These are phyloP conservation scores for Penicillium samsonianum DNA, from an alignment of 495 filamentous ascomycete species.

Conservation along the genomic window DNA sequence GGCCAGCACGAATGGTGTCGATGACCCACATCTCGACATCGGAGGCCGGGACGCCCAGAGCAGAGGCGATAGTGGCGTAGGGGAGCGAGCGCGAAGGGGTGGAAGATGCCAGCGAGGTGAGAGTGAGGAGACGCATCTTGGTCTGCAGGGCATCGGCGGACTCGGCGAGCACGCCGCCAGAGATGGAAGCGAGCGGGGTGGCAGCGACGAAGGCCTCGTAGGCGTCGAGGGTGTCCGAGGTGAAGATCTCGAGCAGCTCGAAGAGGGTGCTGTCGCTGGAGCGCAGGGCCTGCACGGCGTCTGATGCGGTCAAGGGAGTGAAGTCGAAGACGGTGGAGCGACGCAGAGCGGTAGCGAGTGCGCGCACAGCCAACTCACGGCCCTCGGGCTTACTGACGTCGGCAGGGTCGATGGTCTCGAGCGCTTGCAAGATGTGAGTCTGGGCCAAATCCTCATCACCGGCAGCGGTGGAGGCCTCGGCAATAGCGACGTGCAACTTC, in stretches of 20 bases:
- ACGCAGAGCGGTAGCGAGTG: slow-evolving; percentile 77
- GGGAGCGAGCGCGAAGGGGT: slow-evolving; percentile 79
- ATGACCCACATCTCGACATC: slow-evolving; percentile 99
- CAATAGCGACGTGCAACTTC: slow-evolving; percentile 75
- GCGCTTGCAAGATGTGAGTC: slow-evolving; percentile 76
- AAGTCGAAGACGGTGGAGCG: slow-evolving; percentile 85
- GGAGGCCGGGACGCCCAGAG: slow-evolving; percentile 74
- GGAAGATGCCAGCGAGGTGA: slow-evolving; percentile 82
- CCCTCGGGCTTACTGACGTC: slow-evolving; percentile 69
- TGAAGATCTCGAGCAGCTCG: slow-evolving; percentile 93
- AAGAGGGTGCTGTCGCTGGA: slow-evolving; percentile 79
- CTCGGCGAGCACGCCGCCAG: slow-evolving; percentile 47
- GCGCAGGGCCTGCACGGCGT: slow-evolving; percentile 81
- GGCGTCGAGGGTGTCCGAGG: slow-evolving; percentile 86
- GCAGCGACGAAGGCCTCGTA: slow-evolving; percentile 81
- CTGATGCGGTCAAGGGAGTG: slow-evolving; percentile 83
- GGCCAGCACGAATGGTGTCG: slow-evolving; percentile 89
- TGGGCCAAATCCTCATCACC: slow-evolving; percentile 79
- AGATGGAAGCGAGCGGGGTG: slow-evolving; percentile 46
- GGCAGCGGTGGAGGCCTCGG: slow-evolving; percentile 73
- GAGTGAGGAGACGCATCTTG: slow-evolving; percentile 94
- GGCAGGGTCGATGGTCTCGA: slow-evolving; percentile 78
- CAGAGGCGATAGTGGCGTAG: slow-evolving; percentile 77
- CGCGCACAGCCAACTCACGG: slow-evolving; percentile 78
- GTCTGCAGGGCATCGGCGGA: slow-evolving; percentile 79